Base-by-base conservation (phyloP, 805 yeast genomes). In the Zygosaccharomyces lentus region DNA sequence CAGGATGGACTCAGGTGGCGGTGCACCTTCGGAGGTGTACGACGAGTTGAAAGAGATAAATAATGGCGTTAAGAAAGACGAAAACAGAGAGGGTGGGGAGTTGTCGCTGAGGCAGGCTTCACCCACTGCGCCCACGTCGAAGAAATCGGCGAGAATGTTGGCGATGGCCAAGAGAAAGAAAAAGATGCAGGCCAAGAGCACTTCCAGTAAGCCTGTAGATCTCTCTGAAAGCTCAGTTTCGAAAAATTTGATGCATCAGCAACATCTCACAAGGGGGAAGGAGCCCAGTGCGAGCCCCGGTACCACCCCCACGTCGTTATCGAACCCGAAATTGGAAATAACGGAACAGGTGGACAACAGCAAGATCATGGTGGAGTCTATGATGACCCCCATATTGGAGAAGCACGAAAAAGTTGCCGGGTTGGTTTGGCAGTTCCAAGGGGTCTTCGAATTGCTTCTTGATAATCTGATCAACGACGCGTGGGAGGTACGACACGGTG, bases 401-500 rank as follows among this genome's bases (percentile, higher is more conserved):
- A 83, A 82, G 54, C 87, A 84, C 50, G 77, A 83, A 34, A 79
- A 80, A 46, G 82, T 81, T 12, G 80, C 84, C 0, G 87, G 87
- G 4, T 72, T 82, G 32, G 84, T 87, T 0, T 93, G 98, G 97
- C 95, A 88, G 44, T 87, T 90, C 56, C 96, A 90, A 71, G 96
- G 96, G 15, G 82, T 91, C 9, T 89, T 84, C 65, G 97, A 87
- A 61, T 69, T 89, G 17, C 67, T 93, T 31, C 68, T 88, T 49
- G 79, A 79, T 32, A 96, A 89, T 56, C 67, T 93, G 48, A 87
- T 87, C 61, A 82, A 83, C 50, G 95, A 87, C 34, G 73, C 75
- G 35, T 93, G 99, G 99, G 98, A 93, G 68, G 75, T 83, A 12
- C 78, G 99, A 55, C 99, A 93, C 67, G 99, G 99, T 29, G 89